phyloP scores from a whole-genome alignment of 768 basidiomycete species.

The Flagelloscypha sp. region DNA sequence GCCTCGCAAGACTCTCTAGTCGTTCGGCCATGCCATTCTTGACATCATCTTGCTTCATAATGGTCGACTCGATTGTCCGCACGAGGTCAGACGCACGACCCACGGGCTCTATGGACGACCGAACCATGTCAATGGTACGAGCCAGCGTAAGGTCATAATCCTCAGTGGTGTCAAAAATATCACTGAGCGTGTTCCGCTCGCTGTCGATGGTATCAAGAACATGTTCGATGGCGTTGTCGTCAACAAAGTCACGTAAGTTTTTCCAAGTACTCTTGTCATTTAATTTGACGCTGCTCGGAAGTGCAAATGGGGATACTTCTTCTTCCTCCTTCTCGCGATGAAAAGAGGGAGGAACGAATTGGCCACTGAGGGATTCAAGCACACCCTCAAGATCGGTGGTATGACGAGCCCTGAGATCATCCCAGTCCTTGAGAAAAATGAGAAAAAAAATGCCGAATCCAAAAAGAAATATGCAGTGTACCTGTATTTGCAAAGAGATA shows the following conservation, averaged over 20 bases:
- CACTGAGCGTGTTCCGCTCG: constrained; percentile 59
- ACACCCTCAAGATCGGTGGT: constrained; percentile 57
- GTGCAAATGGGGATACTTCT: constrained; percentile 12
- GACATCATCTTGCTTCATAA: constrained; percentile 53
- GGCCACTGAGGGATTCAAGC: constrained; percentile 64
- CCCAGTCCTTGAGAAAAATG: constrained; percentile 81
- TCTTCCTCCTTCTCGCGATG: constrained; percentile 37
- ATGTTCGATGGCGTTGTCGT: constrained; percentile 75
- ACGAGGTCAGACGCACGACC: constrained; percentile 25
- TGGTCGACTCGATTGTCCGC: no score
- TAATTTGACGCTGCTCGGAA: constrained; percentile 21
- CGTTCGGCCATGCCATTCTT: constrained; percentile 64
- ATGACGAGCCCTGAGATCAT: constrained; percentile 49
- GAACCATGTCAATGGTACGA: constrained; percentile 48
- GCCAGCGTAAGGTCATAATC: constrained; percentile 61
- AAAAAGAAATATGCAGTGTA: constrained; percentile 15
- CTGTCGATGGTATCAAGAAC: constrained; percentile 64
- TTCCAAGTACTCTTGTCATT: constrained; percentile 62
- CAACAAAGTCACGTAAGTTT: constrained; percentile 78
- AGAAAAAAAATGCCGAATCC: constrained; percentile 1
- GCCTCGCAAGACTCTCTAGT: constrained; percentile 61
- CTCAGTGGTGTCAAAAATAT: constrained; percentile 51
- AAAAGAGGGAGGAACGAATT: constrained; percentile 72
- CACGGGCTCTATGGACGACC: constrained; percentile 38
- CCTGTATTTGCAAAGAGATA: constrained; percentile 55